Base-by-base conservation (phyloP, 1,284 basidiomycete species). In the Puccinia triticina region DNA sequence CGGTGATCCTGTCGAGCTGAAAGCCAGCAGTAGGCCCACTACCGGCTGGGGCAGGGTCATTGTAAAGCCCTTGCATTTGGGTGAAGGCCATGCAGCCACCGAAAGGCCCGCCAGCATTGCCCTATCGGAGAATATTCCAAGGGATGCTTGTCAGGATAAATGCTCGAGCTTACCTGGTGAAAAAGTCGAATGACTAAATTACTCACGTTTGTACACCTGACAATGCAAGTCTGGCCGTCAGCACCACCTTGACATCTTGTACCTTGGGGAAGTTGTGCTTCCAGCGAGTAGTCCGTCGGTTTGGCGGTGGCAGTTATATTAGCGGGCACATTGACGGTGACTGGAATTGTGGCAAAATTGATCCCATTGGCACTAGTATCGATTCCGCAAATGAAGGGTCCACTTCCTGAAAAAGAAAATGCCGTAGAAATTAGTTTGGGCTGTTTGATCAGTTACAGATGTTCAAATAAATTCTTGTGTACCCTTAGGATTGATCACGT, bases 81-180 rank as follows among this genome's bases (percentile, higher is more conserved):
- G 78, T 80, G 37, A 80, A 80, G 12, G 69, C 78, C 78, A 80
- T 80, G 23, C 78, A 80, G 53, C 78, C 78, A 10, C 78, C 78
- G 55, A 61, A 80, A 8, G 78, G 78, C 2, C 78, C 78, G 21
- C n/a, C 40, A 37, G 50, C 43, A 50, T 67, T 69, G 1, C 23
- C 55, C 78, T 80, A n/a, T 18, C 5, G 48, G 26, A 32, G 53
- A 1, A 55, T 12, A 43, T 16, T 12, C 55, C 18, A 67, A 48
- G 29, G 7, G 55, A 40, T 21, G 18, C 43, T 40, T 40, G 8
- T 26, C 12, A 43, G 18, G 10, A 61, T 48, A 29, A 46, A 69
- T 40, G 46, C 12, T 14, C 26, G 43, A 26, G 18, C 48, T 53
- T 14, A 53, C 48, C n/a, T n/a, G n/a, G n/a, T n/a, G n/a, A n/a